Conservation (phyloP, 768 basidiomycete species). For the Epithele typhae region DNA sequence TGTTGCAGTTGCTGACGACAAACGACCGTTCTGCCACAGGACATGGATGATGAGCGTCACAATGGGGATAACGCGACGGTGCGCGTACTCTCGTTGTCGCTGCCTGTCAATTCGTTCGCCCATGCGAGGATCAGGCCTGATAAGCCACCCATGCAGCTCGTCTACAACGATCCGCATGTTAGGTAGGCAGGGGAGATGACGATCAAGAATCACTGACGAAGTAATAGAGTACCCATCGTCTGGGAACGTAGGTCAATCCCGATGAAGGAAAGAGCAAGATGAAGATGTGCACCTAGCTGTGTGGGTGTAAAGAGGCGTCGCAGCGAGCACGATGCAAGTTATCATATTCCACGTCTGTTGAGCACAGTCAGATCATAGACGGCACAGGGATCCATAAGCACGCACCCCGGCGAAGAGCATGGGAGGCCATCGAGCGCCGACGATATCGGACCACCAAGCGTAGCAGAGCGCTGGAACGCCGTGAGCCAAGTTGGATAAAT, state of each 20-base stretch:
- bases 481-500: too few relatives aligned
- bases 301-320: slow-evolving; percentile 30
- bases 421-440: slow-evolving; percentile 33
- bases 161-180: too few relatives aligned
- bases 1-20: slow-evolving; percentile 33
- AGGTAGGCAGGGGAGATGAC: too few relatives aligned
- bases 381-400: too few relatives aligned
- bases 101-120: slow-evolving; percentile 35
- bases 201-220: slow-evolving; percentile 25
- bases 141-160: slow-evolving; percentile 26
- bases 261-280: too few relatives aligned
- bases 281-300: slow-evolving; percentile 27
- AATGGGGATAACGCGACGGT: too few relatives aligned
- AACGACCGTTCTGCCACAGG: slow-evolving; percentile 30
- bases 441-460: slow-evolving; percentile 36
- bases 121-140: slow-evolving; percentile 33
- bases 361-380: too few relatives aligned
- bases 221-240: slow-evolving; percentile 36
- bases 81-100: slow-evolving; percentile 33
- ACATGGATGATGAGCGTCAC: too few relatives aligned
- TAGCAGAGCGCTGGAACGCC: slow-evolving; percentile 27
- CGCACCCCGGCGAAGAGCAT: slow-evolving; percentile 34
- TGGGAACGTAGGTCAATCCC: slow-evolving; percentile 1
- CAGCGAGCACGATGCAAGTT: slow-evolving; percentile 30
- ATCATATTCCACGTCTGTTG: slow-evolving; percentile 31